These are phyloP conservation scores for Maudiozyma humilis DNA, from an alignment of 1,139 yeast species.

Conservation along the genomic window DNA sequence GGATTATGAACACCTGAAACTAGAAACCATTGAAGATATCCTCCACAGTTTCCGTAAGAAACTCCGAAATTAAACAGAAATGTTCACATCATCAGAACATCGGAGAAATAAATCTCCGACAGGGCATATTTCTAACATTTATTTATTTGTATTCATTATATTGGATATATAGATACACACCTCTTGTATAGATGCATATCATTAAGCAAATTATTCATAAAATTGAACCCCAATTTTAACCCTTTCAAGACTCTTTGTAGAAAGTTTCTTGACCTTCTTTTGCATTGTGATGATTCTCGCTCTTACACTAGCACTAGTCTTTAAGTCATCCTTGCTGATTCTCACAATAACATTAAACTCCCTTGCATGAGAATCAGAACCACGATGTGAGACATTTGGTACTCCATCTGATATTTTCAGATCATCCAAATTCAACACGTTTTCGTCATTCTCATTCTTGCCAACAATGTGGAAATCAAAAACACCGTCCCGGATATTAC, in stretches of 20 bases:
- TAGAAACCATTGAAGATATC: no score
- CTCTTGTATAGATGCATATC: not conserved
- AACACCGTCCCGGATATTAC: constrained; percentile 52
- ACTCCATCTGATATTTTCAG: constrained; percentile 21
- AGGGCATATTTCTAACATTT: not conserved
- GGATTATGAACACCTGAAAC: no score
- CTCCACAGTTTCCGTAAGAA: no score
- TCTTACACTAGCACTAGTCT: constrained; percentile 48
- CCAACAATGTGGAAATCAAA: constrained; percentile 35
- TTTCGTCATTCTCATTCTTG: constrained; percentile 22
- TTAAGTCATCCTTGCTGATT: constrained; percentile 43
- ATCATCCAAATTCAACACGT: constrained; percentile 18
- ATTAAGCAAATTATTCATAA: constrained; percentile 3
- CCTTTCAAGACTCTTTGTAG: constrained; percentile 38
- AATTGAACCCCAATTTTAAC: constrained; percentile 35
- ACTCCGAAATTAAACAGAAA: no score
- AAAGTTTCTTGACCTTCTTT: constrained; percentile 44
- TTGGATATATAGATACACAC: not conserved
- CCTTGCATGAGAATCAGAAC: constrained; percentile 13
- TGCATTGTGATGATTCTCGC: constrained; percentile 45
- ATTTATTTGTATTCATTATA: not conserved
- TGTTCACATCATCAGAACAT: no score
- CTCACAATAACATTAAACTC: constrained; percentile 39
- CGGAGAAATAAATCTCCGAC: no score
- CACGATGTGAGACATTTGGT: constrained; percentile 5